Percentiles rank a stretch among this genome's conserved stretches.
Conservation (phyloP, 495 filamentous ascomycete species). For the Extremus antarcticus region DNA sequence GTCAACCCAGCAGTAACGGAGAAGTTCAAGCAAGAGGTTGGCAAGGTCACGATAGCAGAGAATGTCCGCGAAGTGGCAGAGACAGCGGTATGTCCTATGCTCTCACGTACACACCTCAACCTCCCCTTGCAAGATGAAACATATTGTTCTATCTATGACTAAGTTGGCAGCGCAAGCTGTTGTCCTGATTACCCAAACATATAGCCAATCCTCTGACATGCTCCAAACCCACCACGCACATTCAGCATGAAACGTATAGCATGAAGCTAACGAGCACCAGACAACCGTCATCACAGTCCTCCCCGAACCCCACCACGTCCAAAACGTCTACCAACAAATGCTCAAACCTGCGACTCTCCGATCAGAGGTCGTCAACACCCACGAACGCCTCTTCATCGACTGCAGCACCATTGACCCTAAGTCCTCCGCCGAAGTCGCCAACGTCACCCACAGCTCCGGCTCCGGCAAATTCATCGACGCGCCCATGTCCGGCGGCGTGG, state of each 20-base stretch:
- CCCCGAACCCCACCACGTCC: slow-evolving; percentile 24
- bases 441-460: slow-evolving; percentile 12
- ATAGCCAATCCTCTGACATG: slow-evolving; percentile 37
- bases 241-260: background rate
- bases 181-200: slow-evolving; percentile 28
- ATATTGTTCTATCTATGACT: slow-evolving; percentile 33
- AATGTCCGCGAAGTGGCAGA: slow-evolving; percentile 35
- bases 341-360: slow-evolving; percentile 26
- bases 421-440: slow-evolving; percentile 14
- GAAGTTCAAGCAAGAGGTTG: slow-evolving; percentile 22
- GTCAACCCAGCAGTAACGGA: slow-evolving; percentile 33
- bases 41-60: slow-evolving; percentile 27
- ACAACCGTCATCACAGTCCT: slow-evolving; percentile 24
- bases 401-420: slow-evolving; percentile 26
- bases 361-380: slow-evolving; percentile 23
- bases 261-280: slow-evolving; percentile 2
- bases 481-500: slow-evolving; percentile 39
- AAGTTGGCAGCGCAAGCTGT: slow-evolving; percentile 34
- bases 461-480: slow-evolving; percentile 27
- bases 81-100: slow-evolving; percentile 31
- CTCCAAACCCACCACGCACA: background rate
- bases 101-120: background rate
- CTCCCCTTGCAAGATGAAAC: slow-evolving; percentile 21
- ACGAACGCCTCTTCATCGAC: slow-evolving; percentile 33
- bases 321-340: slow-evolving; percentile 24